Base-by-base conservation (phyloP, 768 basidiomycete genomes). In the Sutorius australiensis region DNA sequence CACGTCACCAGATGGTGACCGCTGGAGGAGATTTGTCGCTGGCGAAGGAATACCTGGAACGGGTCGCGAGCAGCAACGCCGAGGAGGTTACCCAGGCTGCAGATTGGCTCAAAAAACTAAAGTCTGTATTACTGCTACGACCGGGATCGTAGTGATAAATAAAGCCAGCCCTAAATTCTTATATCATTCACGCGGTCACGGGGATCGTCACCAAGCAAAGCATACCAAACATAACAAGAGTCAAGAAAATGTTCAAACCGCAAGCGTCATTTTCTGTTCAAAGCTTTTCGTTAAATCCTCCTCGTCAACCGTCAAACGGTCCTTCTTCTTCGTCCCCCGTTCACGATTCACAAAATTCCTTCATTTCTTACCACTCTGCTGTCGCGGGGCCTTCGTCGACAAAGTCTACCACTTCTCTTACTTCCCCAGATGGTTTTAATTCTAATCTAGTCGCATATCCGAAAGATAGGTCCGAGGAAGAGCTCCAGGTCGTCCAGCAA, bases 11-110 rank as follows among this genome's bases (percentile, higher is more conserved):
- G 58, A 77, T 92, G 67, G 68, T 75, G 46, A 75, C 76, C 36
- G 74, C 82, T 41, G 77, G 80, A 47, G 84, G 85, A 24, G 81
- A 91, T 67, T 64, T 91, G n/a, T 60, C 68, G 31, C 73, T 93
- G 55, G 92, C 93, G 13, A 78, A 77, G 60, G 80, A 84, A 46
- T 89, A 86, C 67, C 74, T 93, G 30, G 83, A 91, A 53, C 76
- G 75, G 44, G 82, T 97, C 27, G 83, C 89, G 4, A 71, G 71
- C 42, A 92, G 88, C 62, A 93, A 95, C 69, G 82, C 82, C 11
- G 89, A 92, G 62, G 91, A 94, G 61, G 88, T 89, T 16, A 80
- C 78, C 12, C 78, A 77, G 50, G 92, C 89, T 0, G 75, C 82
- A 38, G 89, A 91, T 38, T 68, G 89, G 65, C 69, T 93, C 54